Evolutionary conservation across 1,284 basidiomycete species (phyloP).

Genomic region (Cystobasidium slooffiae): DNA sequence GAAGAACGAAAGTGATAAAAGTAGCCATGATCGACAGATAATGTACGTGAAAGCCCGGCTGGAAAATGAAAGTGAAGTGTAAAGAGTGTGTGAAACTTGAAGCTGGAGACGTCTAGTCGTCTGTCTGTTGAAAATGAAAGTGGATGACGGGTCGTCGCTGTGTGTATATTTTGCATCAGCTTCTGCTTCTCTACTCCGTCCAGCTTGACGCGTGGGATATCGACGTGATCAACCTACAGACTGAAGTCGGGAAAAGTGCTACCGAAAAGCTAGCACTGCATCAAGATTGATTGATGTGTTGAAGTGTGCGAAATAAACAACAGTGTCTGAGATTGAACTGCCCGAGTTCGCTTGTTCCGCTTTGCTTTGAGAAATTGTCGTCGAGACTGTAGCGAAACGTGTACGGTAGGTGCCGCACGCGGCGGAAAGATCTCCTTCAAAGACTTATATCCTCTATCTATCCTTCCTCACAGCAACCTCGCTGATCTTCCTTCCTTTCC

Average conservation of each 20-base stretch:
- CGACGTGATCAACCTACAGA: constrained; percentile 33
- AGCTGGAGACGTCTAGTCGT: neutral
- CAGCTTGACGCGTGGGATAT: constrained; percentile 7
- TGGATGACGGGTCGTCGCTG: constrained; percentile 45
- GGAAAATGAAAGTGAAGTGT: constrained; percentile 5
- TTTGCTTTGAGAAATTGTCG: neutral
- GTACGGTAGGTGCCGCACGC: constrained; percentile 11
- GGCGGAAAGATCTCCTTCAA: constrained; percentile 1
- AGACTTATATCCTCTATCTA: neutral
- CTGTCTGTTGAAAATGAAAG: constrained; percentile 29
- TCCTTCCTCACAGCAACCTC: neutral
- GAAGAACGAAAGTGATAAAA: neutral
- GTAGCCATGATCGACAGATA: constrained; percentile 5
- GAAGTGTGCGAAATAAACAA: neutral
- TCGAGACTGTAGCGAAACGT: constrained; percentile 9
- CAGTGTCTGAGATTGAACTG: constrained; percentile 4
- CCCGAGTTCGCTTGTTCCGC: constrained; percentile 11
- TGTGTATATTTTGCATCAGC: neutral
- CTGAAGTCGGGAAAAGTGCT: constrained; percentile 23
- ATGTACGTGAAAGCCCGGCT: neutral
- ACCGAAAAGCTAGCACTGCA: constrained; percentile 19
- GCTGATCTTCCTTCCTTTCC: constrained; percentile 3
- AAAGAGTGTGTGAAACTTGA: constrained; percentile 22
- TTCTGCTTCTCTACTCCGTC: neutral
- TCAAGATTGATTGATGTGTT: constrained; percentile 14